These are phyloP conservation scores for Alternaria burnsii DNA, from an alignment of 2,329 filamentous ascomycete species.

Conservation along the genomic window DNA sequence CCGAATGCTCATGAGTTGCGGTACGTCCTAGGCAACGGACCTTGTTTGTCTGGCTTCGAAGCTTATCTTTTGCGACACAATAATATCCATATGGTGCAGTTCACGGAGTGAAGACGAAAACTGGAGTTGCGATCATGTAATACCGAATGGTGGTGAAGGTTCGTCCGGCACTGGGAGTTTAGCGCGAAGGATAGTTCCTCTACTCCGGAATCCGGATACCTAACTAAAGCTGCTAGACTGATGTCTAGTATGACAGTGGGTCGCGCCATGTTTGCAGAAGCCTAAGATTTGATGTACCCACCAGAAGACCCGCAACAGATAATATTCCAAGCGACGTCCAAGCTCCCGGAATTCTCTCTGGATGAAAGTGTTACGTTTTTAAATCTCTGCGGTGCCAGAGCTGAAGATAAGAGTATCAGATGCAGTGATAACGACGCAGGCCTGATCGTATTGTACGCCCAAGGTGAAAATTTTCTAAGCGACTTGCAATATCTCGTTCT, in stretches of 20 bases:
- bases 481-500: background rate
- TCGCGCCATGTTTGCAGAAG: conserved; percentile 6
- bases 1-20: background rate
- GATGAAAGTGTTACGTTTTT: conserved; percentile 16
- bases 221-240: background rate
- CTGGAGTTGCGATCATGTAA: background rate
- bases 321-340: conserved; percentile 1
- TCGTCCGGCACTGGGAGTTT: background rate
- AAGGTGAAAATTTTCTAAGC: background rate
- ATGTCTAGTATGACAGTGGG: conserved; percentile 10
- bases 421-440: conserved; percentile 7
- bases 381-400: background rate
- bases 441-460: background rate
- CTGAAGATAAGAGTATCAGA: conserved; percentile 11
- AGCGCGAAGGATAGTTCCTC: background rate
- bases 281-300: conserved; percentile 9
- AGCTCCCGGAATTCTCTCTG: background rate
- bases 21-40: background rate
- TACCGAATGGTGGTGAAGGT: background rate
- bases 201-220: background rate
- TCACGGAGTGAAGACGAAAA: background rate
- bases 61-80: background rate
- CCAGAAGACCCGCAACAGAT: conserved; percentile 6
- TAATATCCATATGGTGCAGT: background rate
- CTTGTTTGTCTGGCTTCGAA: background rate